Base-by-base conservation (phyloP, 768 basidiomycete genomes). In the Suillus ampliporus region DNA sequence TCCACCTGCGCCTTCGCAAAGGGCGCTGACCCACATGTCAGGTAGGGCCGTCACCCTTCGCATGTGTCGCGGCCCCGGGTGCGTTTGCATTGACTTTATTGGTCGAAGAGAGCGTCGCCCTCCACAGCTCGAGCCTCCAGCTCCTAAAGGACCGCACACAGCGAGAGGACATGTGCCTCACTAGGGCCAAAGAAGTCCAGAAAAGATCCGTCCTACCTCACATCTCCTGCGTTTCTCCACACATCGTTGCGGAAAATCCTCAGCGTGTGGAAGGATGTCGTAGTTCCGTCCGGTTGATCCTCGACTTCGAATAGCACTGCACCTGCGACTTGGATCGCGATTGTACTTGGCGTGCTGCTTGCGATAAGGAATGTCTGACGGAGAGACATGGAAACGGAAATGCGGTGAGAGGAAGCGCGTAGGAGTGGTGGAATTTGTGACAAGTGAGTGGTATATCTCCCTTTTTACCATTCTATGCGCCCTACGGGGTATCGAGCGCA, bases 41-140 rank as follows among this genome's bases (percentile, higher is more conserved):
- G 37, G 53, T 10, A 54, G 14, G 10, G 35, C 15, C n/a, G 35
- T 37, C 37, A 4, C 53, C 9, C 71, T 91, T 90, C 64, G 84
- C 87, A 0, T 78, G 83, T 2, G 80, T 84, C n/a, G n/a, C n/a
- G n/a, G n/a, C n/a, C 48, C 83, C 84, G 54, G 85, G 84, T 1
- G 79, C 83, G 2, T 81, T 90, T 43, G 89, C 89, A 1, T 70
- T 90, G 58, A 90, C 88, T 35, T 82, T 83, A 50, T 71, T 82
- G 51, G 72, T 77, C 11, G 74, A 78, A 52, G 59, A 66, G 52
- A 52, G 28, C n/a, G n/a, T n/a, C n/a, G n/a, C n/a, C n/a, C n/a
- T n/a, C n/a, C n/a, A n/a, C n/a, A n/a, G n/a, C n/a, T n/a, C n/a
- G n/a, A n/a, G n/a, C n/a, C n/a, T n/a, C n/a, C n/a, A n/a, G n/a